phyloP scores from a whole-genome alignment of 257 asterid species.

The Striga asiatica region DNA sequence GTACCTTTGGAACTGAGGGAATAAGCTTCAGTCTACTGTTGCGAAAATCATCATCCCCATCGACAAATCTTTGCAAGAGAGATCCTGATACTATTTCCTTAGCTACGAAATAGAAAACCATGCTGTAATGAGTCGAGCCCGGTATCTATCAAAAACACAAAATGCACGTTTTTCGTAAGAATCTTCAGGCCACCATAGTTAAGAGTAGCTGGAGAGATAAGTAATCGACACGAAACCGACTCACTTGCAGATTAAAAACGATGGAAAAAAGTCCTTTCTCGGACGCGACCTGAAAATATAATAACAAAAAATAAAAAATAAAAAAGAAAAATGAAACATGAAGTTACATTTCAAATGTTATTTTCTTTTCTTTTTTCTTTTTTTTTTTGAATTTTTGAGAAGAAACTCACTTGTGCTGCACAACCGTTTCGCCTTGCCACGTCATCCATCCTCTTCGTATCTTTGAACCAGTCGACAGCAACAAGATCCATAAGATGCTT shows the following conservation, averaged over 20 bases:
- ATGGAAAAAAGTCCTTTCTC: constrained; percentile 72
- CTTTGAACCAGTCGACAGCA: constrained; percentile 91
- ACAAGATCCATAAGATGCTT: constrained; percentile 92
- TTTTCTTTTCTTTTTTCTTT: no score
- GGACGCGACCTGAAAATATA: constrained; percentile 62
- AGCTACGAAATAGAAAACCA: constrained; percentile 76
- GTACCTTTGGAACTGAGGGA: constrained; percentile 95
- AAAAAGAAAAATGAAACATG: neutral
- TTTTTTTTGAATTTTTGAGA: no score
- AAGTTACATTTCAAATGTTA: neutral
- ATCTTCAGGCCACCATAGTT: constrained; percentile 11
- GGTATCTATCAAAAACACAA: constrained; percentile 60
- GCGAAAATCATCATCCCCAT: constrained; percentile 95
- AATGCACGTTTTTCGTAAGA: constrained; percentile 3
- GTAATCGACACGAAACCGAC: constrained; percentile 20
- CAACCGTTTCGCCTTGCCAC: constrained; percentile 86
- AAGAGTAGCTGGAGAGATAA: constrained; percentile 7
- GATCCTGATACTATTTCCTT: constrained; percentile 57
- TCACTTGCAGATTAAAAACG: constrained; percentile 81
- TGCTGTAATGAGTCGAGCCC: constrained; percentile 89
- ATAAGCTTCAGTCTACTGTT: constrained; percentile 91
- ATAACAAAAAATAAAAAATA: constrained; percentile 2
- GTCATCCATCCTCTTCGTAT: constrained; percentile 77
- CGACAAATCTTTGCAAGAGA: constrained; percentile 76
- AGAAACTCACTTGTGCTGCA: constrained; percentile 72